Percentiles rank a stretch among this genome's conserved stretches.
Conservation (phyloP, 768 basidiomycete species). For the Russula lepida region DNA sequence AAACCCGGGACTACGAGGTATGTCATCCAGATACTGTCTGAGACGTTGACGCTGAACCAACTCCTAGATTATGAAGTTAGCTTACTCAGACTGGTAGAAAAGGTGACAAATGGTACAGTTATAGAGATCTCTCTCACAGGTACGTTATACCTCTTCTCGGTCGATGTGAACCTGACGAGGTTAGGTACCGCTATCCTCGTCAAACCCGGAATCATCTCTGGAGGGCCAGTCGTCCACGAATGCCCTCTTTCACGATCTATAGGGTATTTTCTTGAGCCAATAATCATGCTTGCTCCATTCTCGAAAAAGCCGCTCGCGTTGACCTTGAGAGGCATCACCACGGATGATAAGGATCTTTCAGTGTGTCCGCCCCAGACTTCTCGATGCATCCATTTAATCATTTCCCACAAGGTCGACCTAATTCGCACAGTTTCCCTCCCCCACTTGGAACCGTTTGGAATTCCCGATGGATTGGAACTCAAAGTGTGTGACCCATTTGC, state of each 20-base stretch:
- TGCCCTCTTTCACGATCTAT: constrained; percentile 84
- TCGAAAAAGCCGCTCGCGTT: constrained; percentile 78
- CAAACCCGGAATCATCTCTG: constrained; percentile 86
- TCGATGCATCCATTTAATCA: neutral
- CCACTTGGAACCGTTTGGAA: constrained; percentile 82
- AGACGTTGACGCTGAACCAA: neutral
- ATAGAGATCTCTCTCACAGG: constrained; percentile 97
- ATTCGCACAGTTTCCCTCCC: constrained; percentile 86
- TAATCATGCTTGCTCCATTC: constrained; percentile 88
- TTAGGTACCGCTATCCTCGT: constrained; percentile 85
- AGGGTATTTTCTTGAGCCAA: constrained; percentile 89
- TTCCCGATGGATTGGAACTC: constrained; percentile 85
- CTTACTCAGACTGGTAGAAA: constrained; percentile 78
- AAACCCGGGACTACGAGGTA: constrained; percentile 90
- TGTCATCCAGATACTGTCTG: constrained; percentile 10
- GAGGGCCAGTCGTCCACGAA: constrained; percentile 75
- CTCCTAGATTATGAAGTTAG: constrained; percentile 89
- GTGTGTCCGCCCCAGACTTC: constrained; percentile 35
- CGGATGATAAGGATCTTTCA: constrained; percentile 86
- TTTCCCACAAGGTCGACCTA: constrained; percentile 61
- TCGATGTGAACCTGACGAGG: neutral
- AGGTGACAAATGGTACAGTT: constrained; percentile 85
- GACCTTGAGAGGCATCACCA: constrained; percentile 84
- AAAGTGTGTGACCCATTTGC: constrained; percentile 40
- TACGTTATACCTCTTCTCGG: constrained; percentile 27